Percentiles rank a stretch among this genome's conserved stretches.
Evolutionary conservation across 106 monocot genomes (phyloP).

Genomic region (Posidonia australis): DNA sequence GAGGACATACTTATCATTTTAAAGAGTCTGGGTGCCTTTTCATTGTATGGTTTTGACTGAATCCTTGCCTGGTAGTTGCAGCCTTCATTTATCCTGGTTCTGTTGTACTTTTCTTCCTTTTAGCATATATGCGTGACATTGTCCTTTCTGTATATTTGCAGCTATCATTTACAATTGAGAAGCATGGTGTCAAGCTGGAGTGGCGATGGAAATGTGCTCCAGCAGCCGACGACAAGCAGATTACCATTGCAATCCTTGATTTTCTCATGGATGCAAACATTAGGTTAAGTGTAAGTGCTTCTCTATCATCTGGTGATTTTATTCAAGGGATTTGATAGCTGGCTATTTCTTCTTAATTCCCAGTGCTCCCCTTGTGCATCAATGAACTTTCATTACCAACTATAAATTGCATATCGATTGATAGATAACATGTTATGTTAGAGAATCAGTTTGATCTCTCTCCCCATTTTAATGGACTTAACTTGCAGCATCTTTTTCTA

Average conservation of each 20-base stretch:
- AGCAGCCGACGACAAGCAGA: constrained; percentile 54
- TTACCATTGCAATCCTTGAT: constrained; percentile 58
- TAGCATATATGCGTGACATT: not conserved
- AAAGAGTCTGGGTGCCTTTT: no score
- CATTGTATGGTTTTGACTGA: no score
- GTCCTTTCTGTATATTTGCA: constrained; percentile 10
- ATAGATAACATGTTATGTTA: no score
- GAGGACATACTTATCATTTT: no score
- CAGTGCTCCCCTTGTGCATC: not conserved
- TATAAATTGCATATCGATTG: no score
- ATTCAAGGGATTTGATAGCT: not conserved
- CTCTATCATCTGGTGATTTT: not conserved
- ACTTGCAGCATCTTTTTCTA: no score
- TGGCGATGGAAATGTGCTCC: constrained; percentile 94
- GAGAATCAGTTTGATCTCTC: no score
- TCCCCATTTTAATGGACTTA: no score
- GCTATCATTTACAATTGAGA: constrained; percentile 94
- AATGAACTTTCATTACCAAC: not conserved
- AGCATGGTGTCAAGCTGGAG: constrained; percentile 67
- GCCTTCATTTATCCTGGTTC: no score
- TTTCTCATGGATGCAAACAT: constrained; percentile 94
- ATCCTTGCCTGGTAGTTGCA: no score
- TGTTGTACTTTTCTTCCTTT: no score
- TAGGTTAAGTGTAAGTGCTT: constrained; percentile 61
- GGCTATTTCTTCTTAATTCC: not conserved